Percentiles rank a stretch among this genome's conserved stretches.
phyloP scores from a whole-genome alignment of 305 asterid species.

The Plantago rigida region DNA sequence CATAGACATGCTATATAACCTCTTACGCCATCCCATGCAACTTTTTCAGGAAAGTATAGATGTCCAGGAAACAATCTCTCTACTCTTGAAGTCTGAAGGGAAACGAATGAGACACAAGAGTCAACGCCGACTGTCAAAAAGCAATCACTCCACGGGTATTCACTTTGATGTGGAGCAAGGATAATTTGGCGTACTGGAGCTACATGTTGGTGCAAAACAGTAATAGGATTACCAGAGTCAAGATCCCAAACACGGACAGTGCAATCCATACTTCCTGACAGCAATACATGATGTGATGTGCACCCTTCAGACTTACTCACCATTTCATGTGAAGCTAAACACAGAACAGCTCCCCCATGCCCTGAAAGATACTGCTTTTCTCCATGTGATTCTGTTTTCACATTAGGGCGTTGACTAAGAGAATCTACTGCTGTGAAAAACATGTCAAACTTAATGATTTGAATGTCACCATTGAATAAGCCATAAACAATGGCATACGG shows the following conservation, averaged over 20 bases:
- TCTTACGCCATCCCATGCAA: conserved; percentile 82
- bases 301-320: conserved; percentile 41
- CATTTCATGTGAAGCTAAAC: conserved; percentile 81
- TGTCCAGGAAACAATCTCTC: conserved; percentile 97
- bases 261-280: conserved; percentile 92
- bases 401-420: conserved; percentile 30
- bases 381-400: conserved; percentile 34
- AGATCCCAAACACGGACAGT: conserved; percentile 92
- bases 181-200: conserved; percentile 88
- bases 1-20: conserved; percentile 87
- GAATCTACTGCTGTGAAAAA: conserved; percentile 44
- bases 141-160: conserved; percentile 81
- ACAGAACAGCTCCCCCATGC: conserved; percentile 76
- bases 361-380: conserved; percentile 54
- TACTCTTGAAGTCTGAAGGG: conserved; percentile 72
- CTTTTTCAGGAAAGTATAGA: conserved; percentile 63
- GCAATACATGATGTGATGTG: conserved; percentile 53
- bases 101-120: conserved; percentile 61
- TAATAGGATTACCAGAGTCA: conserved; percentile 55
- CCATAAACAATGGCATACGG: conserved; percentile 90
- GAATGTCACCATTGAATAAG: conserved; percentile 66
- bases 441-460: conserved; percentile 57
- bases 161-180: conserved; percentile 62
- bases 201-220: conserved; percentile 81
- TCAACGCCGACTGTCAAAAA: conserved; percentile 83